These are phyloP conservation scores for Colletotrichum horii DNA, from an alignment of 2,329 filamentous ascomycete species.

Conservation along the genomic window DNA sequence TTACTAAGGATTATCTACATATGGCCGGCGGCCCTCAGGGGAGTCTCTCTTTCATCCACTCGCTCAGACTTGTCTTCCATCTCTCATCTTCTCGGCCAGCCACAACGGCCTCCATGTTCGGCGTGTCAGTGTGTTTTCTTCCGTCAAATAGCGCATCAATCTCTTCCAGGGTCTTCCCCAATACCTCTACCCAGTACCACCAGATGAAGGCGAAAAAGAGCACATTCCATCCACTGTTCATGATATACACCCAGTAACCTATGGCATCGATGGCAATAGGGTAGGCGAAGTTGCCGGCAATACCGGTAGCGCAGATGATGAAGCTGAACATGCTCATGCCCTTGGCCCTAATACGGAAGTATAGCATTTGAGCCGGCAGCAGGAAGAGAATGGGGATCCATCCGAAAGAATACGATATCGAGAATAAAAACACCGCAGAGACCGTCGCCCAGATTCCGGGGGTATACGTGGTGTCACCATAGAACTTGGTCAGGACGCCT, in stretches of 20 bases:
- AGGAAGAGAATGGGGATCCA: not conserved
- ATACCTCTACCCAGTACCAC: not conserved
- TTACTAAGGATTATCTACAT: not conserved
- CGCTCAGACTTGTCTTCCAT: not conserved
- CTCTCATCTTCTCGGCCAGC: not conserved
- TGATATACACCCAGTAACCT: not conserved
- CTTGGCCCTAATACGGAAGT: not conserved
- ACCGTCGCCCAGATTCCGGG: not conserved
- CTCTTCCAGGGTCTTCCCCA: not conserved
- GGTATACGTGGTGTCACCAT: not conserved
- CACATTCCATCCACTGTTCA: not conserved
- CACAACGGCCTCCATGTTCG: not conserved
- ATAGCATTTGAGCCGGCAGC: not conserved
- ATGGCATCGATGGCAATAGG: not conserved
- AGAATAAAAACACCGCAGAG: not conserved
- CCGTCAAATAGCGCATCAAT: not conserved
- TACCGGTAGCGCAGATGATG: not conserved
- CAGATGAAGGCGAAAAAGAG: not conserved
- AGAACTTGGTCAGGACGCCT: not conserved
- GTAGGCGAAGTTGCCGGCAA: not conserved
- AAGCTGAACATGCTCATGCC: slow-evolving; percentile 8
- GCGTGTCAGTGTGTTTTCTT: not conserved
- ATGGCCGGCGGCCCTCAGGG: not conserved
- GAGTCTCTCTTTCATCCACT: not conserved
- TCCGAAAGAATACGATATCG: not conserved